Conservation (phyloP, 352 stramenopile species). For the Globisporangium okanoganense region DNA sequence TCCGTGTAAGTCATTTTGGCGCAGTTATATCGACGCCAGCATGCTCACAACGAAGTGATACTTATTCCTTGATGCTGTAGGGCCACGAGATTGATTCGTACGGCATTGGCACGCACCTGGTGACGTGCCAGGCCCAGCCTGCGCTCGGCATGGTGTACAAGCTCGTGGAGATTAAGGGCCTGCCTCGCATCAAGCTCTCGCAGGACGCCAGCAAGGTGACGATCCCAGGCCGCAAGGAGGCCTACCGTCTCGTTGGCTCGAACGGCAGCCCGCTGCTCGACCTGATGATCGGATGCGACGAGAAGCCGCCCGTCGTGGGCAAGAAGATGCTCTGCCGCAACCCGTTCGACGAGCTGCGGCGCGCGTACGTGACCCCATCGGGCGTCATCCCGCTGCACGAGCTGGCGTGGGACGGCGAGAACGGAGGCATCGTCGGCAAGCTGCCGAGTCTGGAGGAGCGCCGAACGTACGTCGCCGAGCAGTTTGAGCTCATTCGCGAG, state of each 20-base stretch:
- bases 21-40: not conserved
- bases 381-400: slow-evolving; percentile 87
- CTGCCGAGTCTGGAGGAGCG: slow-evolving; percentile 77
- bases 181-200: slow-evolving; percentile 97
- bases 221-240: slow-evolving; percentile 87
- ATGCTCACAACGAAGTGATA: not conserved
- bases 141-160: slow-evolving; percentile 99
- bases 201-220: slow-evolving; percentile 97
- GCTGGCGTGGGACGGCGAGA: slow-evolving; percentile 89
- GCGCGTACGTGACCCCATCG: slow-evolving; percentile 92
- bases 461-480: slow-evolving; percentile 84
- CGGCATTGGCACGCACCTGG: slow-evolving; percentile 94
- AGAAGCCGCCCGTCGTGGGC: slow-evolving; percentile 76
- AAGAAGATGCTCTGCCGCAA: slow-evolving; percentile 93
- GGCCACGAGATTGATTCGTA: slow-evolving; percentile 95
- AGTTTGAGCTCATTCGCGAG: slow-evolving; percentile 92
- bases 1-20: slow-evolving; percentile 23
- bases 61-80: slow-evolving; percentile 25
- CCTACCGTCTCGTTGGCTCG: slow-evolving; percentile 87
- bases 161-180: slow-evolving; percentile 95
- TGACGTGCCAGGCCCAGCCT: slow-evolving; percentile 98
- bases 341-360: slow-evolving; percentile 94
- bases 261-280: slow-evolving; percentile 89
- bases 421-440: slow-evolving; percentile 60
- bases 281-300: slow-evolving; percentile 86